Evolutionary conservation across 2,329 filamentous ascomycete species (phyloP).

Genomic region (Fusarium marasasianum): DNA sequence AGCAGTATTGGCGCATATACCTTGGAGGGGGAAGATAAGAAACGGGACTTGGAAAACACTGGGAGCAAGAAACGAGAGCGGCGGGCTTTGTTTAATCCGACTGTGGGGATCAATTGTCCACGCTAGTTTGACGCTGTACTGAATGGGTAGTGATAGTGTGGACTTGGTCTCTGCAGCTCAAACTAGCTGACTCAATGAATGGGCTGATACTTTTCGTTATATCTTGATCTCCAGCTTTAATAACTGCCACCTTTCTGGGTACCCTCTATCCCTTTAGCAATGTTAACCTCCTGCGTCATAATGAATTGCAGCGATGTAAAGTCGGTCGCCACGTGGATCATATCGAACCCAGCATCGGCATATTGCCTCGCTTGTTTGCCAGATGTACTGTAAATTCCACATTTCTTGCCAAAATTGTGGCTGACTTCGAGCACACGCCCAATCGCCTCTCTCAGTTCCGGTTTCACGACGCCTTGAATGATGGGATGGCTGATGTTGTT

Average conservation of each 20-base stretch:
- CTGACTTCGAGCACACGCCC: neutral
- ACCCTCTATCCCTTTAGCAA: neutral
- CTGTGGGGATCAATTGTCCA: neutral
- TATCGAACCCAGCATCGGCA: neutral
- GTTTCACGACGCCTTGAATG: neutral
- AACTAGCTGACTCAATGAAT: accelerated
- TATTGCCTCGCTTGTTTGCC: neutral
- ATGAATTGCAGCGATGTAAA: neutral
- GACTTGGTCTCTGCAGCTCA: neutral
- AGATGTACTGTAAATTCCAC: neutral
- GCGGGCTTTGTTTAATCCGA: neutral
- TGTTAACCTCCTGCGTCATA: neutral
- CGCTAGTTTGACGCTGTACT: neutral
- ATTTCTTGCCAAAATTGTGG: neutral
- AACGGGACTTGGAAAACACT: accelerated
- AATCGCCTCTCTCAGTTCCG: accelerated
- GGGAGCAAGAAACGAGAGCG: neutral
- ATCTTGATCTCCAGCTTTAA: accelerated
- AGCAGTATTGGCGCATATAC: neutral
- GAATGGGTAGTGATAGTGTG: neutral
- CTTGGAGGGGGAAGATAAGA: no score
- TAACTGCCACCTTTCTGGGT: neutral
- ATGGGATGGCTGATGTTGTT: neutral
- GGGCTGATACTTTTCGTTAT: accelerated
- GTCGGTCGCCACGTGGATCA: neutral